Evolutionary conservation across 257 asterid genomes (phyloP), one percentile per base, ranked within the genome.

Genomic region (Solanum arcanum): DNA sequence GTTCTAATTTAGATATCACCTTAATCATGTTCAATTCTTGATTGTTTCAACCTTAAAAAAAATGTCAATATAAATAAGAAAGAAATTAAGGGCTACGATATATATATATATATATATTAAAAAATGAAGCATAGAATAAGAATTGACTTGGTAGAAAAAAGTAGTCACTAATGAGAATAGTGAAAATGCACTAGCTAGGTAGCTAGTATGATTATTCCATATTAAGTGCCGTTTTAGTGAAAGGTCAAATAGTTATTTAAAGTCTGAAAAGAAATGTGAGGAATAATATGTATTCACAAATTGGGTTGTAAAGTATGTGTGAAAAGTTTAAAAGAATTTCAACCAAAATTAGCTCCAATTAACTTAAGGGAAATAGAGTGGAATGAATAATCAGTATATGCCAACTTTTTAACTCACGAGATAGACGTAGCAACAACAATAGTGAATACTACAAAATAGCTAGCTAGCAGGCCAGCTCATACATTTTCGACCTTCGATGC

Each of bases 221-320:
- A 37, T 6, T 59, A 16, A 41, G 62, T 84, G 62, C 16, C 47
- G 27, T 5, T 20, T 84, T 66, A 84, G 80, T 62, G 80, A 41
- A 47, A 37, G 81, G 91, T 92, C 92, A 90, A 92, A 86, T 88
- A 88, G 35, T 89, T 87, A 25, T 85, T 14, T 83, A 60, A 83
- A 64, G 86, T 37, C 16, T 1, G 56, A 60, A 64, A 84, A 42
- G 41, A 83, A 83, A 83, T 37, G 86, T 21, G 39, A 84, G 62
- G 86, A 84, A 84, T 84, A 56, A 18, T 56, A 60, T 84, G n/a
- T 46, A 35, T 84, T 75, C 60, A 74, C 52, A 74, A 89, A 86
- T 86, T 75, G 89, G 83, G 90, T 89, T 83, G 91, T 86, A 89
- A 89, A 89, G 89, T 66, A 27, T 35, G 46, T 13, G 21, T 41